These are phyloP conservation scores for Dryas octopetala DNA, from an alignment of 306 rosid genomes.

Conservation along the genomic window DNA sequence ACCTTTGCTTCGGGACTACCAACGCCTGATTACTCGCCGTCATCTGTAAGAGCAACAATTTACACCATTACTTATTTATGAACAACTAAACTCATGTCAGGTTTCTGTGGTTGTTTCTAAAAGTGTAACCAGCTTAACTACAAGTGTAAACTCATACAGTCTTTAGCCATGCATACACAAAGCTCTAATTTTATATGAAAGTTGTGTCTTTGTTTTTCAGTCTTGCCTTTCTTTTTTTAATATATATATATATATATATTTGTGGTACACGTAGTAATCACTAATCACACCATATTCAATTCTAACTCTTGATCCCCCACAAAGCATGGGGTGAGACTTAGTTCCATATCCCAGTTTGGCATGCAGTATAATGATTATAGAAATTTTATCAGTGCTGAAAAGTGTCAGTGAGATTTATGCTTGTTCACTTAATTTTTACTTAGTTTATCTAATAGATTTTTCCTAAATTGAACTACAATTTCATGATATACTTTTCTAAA, in stretches of 20 bases:
- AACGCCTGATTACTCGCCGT: conserved; percentile 52
- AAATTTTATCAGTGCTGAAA: not conserved
- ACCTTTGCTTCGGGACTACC: conserved; percentile 89
- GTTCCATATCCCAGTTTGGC: not conserved
- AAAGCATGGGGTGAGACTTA: not conserved
- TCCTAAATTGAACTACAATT: not conserved
- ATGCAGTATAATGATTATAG: not conserved
- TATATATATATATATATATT: not conserved
- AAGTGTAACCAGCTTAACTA: not conserved
- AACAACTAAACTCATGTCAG: not conserved
- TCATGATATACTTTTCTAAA: not conserved
- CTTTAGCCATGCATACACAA: not conserved
- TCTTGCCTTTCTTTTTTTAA: not conserved
- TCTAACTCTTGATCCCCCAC: not conserved
- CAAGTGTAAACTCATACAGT: not conserved
- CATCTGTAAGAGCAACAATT: conserved; percentile 53
- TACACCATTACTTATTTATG: conserved; percentile 18
- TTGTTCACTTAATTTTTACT: not conserved
- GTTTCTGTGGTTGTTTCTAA: not conserved
- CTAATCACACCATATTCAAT: not conserved
- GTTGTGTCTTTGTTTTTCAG: not conserved
- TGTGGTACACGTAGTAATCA: not conserved
- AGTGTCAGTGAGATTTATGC: not conserved
- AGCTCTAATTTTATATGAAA: not conserved
- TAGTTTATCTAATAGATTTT: not conserved